phyloP scores from a whole-genome alignment of 805 yeast species.

The Lachancea lanzarotensis region DNA sequence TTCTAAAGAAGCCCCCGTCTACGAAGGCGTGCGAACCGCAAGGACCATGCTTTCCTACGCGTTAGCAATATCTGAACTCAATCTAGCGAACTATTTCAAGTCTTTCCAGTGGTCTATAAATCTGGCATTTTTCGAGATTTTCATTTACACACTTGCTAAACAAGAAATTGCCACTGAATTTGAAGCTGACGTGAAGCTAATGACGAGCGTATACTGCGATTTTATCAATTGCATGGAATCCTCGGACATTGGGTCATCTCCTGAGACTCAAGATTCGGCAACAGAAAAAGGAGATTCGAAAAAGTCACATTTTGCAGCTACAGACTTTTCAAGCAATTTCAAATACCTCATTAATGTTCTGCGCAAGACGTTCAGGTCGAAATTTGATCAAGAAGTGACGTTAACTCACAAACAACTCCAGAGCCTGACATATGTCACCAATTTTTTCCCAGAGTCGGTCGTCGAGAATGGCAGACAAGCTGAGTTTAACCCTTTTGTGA shows the following conservation, averaged over 20 bases:
- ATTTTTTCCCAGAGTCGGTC: background rate
- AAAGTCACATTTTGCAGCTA: background rate
- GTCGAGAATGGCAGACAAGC: background rate
- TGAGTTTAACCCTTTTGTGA: background rate
- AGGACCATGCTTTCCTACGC: background rate
- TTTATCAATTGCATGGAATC: background rate
- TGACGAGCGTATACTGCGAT: conserved; percentile 1
- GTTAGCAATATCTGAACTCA: background rate
- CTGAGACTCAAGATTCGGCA: background rate
- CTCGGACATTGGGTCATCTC: background rate
- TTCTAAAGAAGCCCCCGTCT: background rate
- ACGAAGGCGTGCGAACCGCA: conserved; percentile 6
- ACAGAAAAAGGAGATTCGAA: background rate
- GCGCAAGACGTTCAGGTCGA: conserved; percentile 1
- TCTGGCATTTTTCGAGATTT: conserved; percentile 7
- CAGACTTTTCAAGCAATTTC: background rate
- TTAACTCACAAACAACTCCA: background rate
- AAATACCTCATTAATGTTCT: conserved; percentile 7
- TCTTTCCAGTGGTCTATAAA: conserved; percentile 4
- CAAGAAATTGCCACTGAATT: background rate
- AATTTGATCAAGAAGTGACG: background rate
- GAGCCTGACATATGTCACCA: background rate
- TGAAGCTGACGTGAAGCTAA: conserved; percentile 1
- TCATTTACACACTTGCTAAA: conserved; percentile 6
- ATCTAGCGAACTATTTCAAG: conserved; percentile 1